Percentiles rank a stretch among this genome's conserved stretches.
These are phyloP conservation scores for Cercospora sesami DNA, from an alignment of 2,329 filamentous ascomycete species.

Conservation along the genomic window DNA sequence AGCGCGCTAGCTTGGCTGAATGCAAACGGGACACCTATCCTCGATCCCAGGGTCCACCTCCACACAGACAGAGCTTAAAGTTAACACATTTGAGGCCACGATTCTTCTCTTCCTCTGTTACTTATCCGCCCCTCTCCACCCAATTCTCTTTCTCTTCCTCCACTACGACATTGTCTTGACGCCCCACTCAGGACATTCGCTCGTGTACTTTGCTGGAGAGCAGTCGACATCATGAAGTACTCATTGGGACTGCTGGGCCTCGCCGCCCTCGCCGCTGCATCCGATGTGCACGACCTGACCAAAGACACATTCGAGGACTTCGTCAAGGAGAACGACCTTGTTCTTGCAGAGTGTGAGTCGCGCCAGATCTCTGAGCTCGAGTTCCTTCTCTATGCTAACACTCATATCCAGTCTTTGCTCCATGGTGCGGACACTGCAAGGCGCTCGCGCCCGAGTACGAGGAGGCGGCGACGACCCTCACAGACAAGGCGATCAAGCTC, in stretches of 20 bases:
- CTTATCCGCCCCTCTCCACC: neutral
- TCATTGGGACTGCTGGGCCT: slow-evolving; percentile 48
- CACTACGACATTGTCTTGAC: neutral
- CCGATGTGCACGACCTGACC: slow-evolving; percentile 76
- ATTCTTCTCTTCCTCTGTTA: neutral
- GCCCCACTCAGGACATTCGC: neutral
- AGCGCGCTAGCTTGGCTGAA: neutral
- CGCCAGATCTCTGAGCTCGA: slow-evolving; percentile 7
- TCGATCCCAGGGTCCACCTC: neutral
- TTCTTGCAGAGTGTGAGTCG: slow-evolving; percentile 85
- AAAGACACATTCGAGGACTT: slow-evolving; percentile 85
- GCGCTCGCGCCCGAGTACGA: slow-evolving; percentile 92
- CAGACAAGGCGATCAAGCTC: slow-evolving; percentile 83
- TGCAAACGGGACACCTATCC: slow-evolving; percentile 2
- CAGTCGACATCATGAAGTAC: slow-evolving; percentile 29
- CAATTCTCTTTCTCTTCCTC: neutral
- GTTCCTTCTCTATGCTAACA: slow-evolving; percentile 5
- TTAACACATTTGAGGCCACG: slow-evolving; percentile 1
- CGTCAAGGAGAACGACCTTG: slow-evolving; percentile 79
- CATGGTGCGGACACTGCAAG: slow-evolving; percentile 99
- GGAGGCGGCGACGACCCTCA: slow-evolving; percentile 77
- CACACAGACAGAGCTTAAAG: neutral
- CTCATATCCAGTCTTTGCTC: slow-evolving; percentile 71
- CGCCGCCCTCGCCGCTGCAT: slow-evolving; percentile 60
- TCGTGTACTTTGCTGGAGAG: neutral